These are phyloP conservation scores for Kazachstania psychrophila DNA, from an alignment of 805 yeast genomes.

Conservation along the genomic window DNA sequence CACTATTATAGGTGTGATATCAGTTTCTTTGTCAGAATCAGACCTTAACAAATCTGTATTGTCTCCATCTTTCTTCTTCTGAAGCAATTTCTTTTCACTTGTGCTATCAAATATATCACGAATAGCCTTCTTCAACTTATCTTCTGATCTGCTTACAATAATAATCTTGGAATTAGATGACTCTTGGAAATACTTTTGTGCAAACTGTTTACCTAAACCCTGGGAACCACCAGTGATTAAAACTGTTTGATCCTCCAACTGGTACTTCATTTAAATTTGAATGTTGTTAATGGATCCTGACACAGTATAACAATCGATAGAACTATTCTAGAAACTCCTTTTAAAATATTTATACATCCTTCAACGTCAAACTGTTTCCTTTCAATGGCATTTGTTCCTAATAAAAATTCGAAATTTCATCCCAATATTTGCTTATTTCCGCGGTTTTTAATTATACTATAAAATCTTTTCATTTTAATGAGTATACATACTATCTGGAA, in stretches of 20 bases:
- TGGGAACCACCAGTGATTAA: constrained; percentile 92
- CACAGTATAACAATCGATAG: too few relatives aligned
- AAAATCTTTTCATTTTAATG: too few relatives aligned
- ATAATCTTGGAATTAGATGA: constrained; percentile 52
- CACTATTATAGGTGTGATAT: constrained; percentile 1
- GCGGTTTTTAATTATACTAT: too few relatives aligned
- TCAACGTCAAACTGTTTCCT: too few relatives aligned
- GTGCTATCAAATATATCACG: constrained; percentile 13
- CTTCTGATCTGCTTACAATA: constrained; percentile 67
- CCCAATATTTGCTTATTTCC: too few relatives aligned
- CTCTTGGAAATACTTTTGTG: constrained; percentile 39
- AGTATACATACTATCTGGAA: too few relatives aligned
- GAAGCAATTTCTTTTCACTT: neutral
- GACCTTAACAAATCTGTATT: neutral
- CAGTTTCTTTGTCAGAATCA: neutral
- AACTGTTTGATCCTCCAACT: constrained; percentile 43
- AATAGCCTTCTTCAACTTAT: constrained; percentile 46
- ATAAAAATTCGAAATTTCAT: too few relatives aligned
- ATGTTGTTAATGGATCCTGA: too few relatives aligned
- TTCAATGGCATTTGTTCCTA: too few relatives aligned
- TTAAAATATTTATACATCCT: too few relatives aligned
- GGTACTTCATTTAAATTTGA: constrained; percentile 13
- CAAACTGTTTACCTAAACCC: constrained; percentile 80
- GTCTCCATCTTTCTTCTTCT: constrained; percentile 8
- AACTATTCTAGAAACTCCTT: too few relatives aligned